These are phyloP conservation scores for Logfia minima DNA, from an alignment of 129 eudicot genomes.

Conservation along the genomic window DNA sequence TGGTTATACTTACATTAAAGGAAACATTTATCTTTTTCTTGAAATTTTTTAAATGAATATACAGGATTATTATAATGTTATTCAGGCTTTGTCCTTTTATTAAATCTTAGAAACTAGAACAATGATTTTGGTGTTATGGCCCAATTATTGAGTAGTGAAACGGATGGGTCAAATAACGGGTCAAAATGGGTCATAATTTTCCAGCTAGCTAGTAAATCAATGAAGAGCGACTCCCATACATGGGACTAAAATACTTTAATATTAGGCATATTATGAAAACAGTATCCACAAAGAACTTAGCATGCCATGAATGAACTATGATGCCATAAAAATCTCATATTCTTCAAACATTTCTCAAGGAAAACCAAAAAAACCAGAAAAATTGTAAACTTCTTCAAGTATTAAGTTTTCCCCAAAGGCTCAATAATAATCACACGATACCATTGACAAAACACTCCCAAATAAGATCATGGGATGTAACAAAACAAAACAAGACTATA, in stretches of 20 bases:
- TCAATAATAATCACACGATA: slow-evolving; percentile 5
- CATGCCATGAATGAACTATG: slow-evolving; percentile 15
- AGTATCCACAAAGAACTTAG: neutral
- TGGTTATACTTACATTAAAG: too few species aligned
- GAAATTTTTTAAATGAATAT: too few species aligned
- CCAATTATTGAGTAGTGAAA: too few species aligned
- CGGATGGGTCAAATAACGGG: neutral
- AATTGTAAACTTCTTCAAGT: slow-evolving; percentile 22
- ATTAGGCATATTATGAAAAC: neutral
- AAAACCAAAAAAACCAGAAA: slow-evolving; percentile 19
- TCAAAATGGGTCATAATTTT: neutral
- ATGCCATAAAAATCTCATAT: slow-evolving; percentile 29
- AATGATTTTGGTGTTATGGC: too few species aligned
- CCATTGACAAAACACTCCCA: slow-evolving; percentile 32
- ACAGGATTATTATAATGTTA: too few species aligned
- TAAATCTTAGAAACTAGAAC: too few species aligned
- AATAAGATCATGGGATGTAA: slow-evolving; percentile 36
- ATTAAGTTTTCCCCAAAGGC: slow-evolving; percentile 1
- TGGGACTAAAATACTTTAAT: too few species aligned
- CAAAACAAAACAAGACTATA: slow-evolving; percentile 36
- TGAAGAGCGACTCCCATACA: too few species aligned
- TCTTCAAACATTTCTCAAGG: slow-evolving; percentile 29
- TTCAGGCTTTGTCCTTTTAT: too few species aligned
- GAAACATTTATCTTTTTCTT: too few species aligned
- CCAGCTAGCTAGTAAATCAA: neutral